Conservation (phyloP, 768 basidiomycete species). For the Pilatotrama ljubarskyi region DNA sequence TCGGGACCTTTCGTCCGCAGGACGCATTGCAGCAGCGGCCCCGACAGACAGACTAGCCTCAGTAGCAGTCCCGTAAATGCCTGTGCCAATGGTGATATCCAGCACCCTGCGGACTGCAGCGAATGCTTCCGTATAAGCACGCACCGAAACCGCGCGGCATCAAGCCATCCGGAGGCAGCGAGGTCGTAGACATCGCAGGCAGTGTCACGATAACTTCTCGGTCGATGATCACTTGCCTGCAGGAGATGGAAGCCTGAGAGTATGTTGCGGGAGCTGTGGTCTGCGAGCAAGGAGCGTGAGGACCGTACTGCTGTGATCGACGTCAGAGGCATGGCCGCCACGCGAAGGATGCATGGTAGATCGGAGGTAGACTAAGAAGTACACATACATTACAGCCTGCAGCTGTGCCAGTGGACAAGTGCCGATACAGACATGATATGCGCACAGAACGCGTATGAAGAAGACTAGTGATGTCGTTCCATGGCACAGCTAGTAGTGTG, state of each 20-base stretch:
- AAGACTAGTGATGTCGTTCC: not conserved
- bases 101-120: not conserved
- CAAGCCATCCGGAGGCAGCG: slow-evolving; percentile 14
- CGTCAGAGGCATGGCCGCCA: not conserved
- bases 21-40: not conserved
- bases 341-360: not conserved
- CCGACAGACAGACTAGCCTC: not conserved
- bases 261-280: slow-evolving; percentile 1
- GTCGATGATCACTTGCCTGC: slow-evolving; percentile 5
- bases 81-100: not conserved
- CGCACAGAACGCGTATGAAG: not conserved
- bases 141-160: slow-evolving; percentile 29
- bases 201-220: not conserved
- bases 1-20: not conserved
- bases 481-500: no score
- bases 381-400: no score
- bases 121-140: slow-evolving; percentile 14
- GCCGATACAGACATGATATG: not conserved
- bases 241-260: no score
- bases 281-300: not conserved
- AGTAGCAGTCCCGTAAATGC: not conserved
- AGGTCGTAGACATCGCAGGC: not conserved
- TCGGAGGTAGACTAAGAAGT: no score
- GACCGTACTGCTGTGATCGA: not conserved
- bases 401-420: not conserved